These are phyloP conservation scores for Drechslerella coelobrocha DNA, from an alignment of 2,329 filamentous ascomycete genomes.

Conservation along the genomic window DNA sequence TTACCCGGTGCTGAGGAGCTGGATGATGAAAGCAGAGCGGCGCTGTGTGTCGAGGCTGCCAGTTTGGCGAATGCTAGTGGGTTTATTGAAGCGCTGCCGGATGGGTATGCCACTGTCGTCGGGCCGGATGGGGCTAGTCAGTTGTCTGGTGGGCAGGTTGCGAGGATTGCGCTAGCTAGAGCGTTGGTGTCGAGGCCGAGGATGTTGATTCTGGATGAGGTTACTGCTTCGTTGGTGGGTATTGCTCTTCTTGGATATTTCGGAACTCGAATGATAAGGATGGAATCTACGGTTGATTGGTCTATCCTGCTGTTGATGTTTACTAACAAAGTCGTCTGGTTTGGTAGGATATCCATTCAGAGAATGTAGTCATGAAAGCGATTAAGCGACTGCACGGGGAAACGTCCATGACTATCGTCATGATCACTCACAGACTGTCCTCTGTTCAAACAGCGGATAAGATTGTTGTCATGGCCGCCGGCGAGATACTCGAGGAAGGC, in stretches of 20 bases:
- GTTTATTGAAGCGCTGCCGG: conserved; percentile 52
- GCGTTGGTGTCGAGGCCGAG: conserved; percentile 57
- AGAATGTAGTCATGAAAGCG: conserved; percentile 44
- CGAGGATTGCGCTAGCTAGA: conserved; percentile 53
- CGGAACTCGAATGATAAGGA: not conserved
- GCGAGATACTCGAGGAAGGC: conserved; percentile 58
- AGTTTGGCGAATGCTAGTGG: conserved; percentile 53
- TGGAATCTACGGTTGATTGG: not conserved
- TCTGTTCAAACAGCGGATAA: conserved; percentile 59
- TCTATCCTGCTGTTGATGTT: not conserved
- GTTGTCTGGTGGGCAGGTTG: conserved; percentile 53
- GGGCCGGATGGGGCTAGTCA: conserved; percentile 53
- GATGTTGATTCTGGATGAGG: conserved; percentile 54
- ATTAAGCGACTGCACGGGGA: conserved; percentile 42
- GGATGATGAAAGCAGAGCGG: conserved; percentile 33
- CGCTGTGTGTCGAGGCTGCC: conserved; percentile 50
- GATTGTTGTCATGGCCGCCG: conserved; percentile 59
- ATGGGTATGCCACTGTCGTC: conserved; percentile 53
- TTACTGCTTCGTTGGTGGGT: conserved; percentile 53
- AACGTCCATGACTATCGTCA: conserved; percentile 58
- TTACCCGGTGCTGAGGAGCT: conserved; percentile 62
- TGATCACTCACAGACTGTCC: conserved; percentile 60
- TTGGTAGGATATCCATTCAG: conserved; percentile 41
- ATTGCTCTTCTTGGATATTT: not conserved
- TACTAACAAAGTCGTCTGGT: not conserved